A percentile compares a stretch with the other conserved stretches of the same genome.
These are phyloP conservation scores for Kodamaea sagamina DNA, from an alignment of 805 yeast species.

Conservation along the genomic window DNA sequence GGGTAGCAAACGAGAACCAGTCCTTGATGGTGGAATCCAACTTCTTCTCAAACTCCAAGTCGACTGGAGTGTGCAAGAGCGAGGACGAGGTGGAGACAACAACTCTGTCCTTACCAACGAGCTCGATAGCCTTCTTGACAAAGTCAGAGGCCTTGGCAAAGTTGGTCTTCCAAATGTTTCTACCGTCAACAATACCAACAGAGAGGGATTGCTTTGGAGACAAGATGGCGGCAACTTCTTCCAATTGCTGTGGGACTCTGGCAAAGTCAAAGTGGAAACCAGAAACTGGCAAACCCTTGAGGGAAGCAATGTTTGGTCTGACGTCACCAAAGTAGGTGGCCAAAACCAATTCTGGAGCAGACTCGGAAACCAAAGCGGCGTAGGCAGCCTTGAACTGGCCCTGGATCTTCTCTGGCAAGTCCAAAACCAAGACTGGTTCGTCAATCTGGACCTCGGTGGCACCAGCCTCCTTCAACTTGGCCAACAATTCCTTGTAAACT, in stretches of 20 bases:
- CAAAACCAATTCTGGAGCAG: slow-evolving; percentile 73
- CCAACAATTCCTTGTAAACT: slow-evolving; percentile 84
- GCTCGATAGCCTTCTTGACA: slow-evolving; percentile 79
- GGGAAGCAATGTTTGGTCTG: slow-evolving; percentile 90
- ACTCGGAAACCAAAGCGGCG: slow-evolving; percentile 63
- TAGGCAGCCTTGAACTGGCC: slow-evolving; percentile 88
- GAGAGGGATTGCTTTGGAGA: slow-evolving; percentile 76
- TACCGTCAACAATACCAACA: slow-evolving; percentile 97
- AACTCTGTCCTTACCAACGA: slow-evolving; percentile 84
- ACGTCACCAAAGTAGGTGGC: slow-evolving; percentile 98
- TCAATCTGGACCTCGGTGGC: slow-evolving; percentile 94
- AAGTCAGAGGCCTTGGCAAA: slow-evolving; percentile 80
- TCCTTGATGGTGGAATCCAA: slow-evolving; percentile 88
- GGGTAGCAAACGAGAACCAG: slow-evolving; percentile 98
- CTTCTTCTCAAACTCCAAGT: slow-evolving; percentile 88
- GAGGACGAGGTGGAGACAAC: slow-evolving; percentile 95
- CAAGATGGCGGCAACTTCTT: slow-evolving; percentile 70
- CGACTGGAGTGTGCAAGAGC: slow-evolving; percentile 97
- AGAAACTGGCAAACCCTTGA: slow-evolving; percentile 87
- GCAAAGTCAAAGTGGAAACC: slow-evolving; percentile 97
- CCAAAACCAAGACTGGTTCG: slow-evolving; percentile 95
- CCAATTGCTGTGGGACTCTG: slow-evolving; percentile 95
- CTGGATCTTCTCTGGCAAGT: slow-evolving; percentile 81
- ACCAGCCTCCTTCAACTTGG: slow-evolving; percentile 90
- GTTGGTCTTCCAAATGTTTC: slow-evolving; percentile 99